Conservation (phyloP, 2,329 filamentous ascomycete genomes). For the Juglanconis oblonga region DNA sequence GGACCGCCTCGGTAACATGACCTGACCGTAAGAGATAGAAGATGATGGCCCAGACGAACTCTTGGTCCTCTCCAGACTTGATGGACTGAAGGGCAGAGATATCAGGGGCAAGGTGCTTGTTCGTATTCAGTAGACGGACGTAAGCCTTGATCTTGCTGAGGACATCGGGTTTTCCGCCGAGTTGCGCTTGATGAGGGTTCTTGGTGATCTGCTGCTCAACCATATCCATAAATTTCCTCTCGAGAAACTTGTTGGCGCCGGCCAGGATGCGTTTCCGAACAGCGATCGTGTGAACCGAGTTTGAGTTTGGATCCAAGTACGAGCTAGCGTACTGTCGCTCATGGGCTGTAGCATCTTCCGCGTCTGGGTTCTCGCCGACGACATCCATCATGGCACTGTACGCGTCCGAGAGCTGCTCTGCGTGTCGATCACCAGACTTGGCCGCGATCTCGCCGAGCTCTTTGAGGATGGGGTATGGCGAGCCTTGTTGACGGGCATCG, state of each 20-base stretch:
- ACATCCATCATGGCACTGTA: slow-evolving; percentile 80
- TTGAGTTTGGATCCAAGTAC: slow-evolving; percentile 73
- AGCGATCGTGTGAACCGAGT: slow-evolving; percentile 59
- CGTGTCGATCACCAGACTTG: slow-evolving; percentile 66
- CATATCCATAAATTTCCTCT: slow-evolving; percentile 75
- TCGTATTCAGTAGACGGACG: slow-evolving; percentile 73
- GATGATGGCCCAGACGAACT: slow-evolving; percentile 90
- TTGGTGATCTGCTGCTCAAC: slow-evolving; percentile 76
- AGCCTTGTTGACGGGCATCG: slow-evolving; percentile 62
- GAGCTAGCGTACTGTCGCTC: slow-evolving; percentile 73
- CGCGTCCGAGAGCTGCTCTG: slow-evolving; percentile 73
- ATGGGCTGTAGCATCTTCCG: slow-evolving; percentile 61
- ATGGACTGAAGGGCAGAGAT: slow-evolving; percentile 68
- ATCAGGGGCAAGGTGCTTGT: slow-evolving; percentile 82
- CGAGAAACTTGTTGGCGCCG: slow-evolving; percentile 76
- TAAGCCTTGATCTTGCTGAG: slow-evolving; percentile 91
- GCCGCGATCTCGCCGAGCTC: slow-evolving; percentile 74
- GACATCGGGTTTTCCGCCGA: slow-evolving; percentile 84
- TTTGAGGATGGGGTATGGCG: slow-evolving; percentile 69
- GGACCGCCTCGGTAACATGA: slow-evolving; percentile 76
- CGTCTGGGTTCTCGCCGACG: slow-evolving; percentile 66
- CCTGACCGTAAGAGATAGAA: slow-evolving; percentile 89
- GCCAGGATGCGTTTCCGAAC: slow-evolving; percentile 77
- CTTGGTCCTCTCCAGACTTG: slow-evolving; percentile 55
- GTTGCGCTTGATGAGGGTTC: slow-evolving; percentile 82